Evolutionary conservation across 192 early-diverging fungal genomes (phyloP), one percentile per base, ranked within the genome.

Genomic region (Backusella tarrabulga): DNA sequence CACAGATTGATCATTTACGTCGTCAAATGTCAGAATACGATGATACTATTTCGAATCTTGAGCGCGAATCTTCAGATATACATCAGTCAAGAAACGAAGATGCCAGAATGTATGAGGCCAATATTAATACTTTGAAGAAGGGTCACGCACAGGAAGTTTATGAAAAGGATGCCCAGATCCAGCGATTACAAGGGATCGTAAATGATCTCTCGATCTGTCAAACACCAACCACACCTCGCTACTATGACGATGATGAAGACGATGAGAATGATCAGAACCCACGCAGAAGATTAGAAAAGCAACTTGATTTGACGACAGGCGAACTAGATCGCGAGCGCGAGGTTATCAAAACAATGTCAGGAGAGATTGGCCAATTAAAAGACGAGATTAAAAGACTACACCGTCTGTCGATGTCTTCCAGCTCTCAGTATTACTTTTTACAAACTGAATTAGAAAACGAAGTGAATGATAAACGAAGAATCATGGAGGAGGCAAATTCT

Each of bases 81-180:
- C 79, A 80, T 68, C 80, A 80, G n/a, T 70, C 77, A 75, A 80
- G 80, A 19, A 26, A 77, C 19, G 85, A 87, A 29, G 79, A 81
- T n/a, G 75, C 83, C 15, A 74, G 81, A 66, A 83, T 74, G 9
- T 87, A 84, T 67, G 79, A 87, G 72, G 41, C 67, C 11, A 26
- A 84, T 73, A 3, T 70, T 83, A 11, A 73, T 79, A 1, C 77
- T 82, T 46, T 81, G 4, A 83, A 85, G 71, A 72, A 80, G 34
- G 76, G 87, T n/a, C 38, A 82, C 15, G 68, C 67, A 14, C 73
- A 75, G 11, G 69, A 72, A 19, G n/a, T 67, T 4, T 77, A 75
- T 34, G 80, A 83, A 23, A 68, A 81, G 26, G 79, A 83, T 21
- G 41, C 56, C 0, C 56, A 71, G 26, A 67, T 90, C 21, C 73